phyloP scores from a whole-genome alignment of 75 land plant genomes.

The Chamaecyparis obtusa region DNA sequence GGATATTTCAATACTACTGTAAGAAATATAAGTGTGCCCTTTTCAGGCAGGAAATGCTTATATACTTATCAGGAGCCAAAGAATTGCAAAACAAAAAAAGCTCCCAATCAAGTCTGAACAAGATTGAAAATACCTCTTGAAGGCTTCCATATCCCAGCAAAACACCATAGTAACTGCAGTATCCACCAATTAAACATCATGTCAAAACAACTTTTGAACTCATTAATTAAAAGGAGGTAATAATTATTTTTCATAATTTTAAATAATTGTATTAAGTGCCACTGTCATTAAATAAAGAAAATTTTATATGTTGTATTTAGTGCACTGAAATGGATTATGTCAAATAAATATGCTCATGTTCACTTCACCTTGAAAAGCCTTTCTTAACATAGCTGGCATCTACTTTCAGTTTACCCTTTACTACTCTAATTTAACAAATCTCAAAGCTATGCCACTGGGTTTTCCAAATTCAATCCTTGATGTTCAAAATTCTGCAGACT shows the following conservation, averaged over 20 bases:
- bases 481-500: too few species aligned
- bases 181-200: background rate
- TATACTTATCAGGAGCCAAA: background rate
- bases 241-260: background rate
- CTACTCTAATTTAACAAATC: too few species aligned
- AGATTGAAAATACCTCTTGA: constrained; percentile 50
- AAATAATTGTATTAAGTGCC: background rate
- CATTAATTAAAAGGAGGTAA: background rate
- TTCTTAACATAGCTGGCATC: background rate
- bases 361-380: background rate
- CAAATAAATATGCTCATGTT: background rate
- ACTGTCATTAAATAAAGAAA: background rate
- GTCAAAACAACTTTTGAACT: background rate
- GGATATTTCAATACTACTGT: background rate
- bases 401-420: background rate
- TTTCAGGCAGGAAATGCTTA: background rate
- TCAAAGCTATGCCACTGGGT: too few species aligned
- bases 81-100: background rate
- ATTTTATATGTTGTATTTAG: background rate
- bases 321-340: background rate
- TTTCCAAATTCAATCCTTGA: too few species aligned
- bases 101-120: background rate
- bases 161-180: constrained; percentile 83
- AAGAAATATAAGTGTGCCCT: background rate
- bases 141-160: constrained; percentile 85